Conservation (phyloP, 1,284 basidiomycete genomes). For the Malassezia brasiliensis region DNA sequence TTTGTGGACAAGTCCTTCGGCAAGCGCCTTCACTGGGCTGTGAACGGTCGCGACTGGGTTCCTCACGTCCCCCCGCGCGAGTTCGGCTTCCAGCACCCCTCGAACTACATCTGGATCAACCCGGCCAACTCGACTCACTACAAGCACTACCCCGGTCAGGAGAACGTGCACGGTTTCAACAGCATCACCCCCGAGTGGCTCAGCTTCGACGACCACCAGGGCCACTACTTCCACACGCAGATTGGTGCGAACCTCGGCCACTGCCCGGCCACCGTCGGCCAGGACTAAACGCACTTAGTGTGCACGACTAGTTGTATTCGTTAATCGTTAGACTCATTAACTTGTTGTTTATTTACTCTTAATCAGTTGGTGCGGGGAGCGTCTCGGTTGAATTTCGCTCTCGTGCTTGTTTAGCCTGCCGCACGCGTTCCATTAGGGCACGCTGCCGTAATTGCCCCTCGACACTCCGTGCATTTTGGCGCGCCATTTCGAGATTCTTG, state of each 20-base stretch:
- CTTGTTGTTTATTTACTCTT: no score
- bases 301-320: background rate
- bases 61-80: conserved; percentile 24
- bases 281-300: conserved; percentile 1
- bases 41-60: conserved; percentile 29
- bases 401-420: conserved; percentile 4
- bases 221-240: conserved; percentile 36
- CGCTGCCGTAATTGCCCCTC: conserved; percentile 12
- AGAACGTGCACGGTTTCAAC: conserved; percentile 33
- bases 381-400: background rate
- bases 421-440: conserved; percentile 8
- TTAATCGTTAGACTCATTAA: background rate
- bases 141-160: conserved; percentile 35
- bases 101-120: conserved; percentile 35
- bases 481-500: conserved; percentile 9
- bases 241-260: conserved; percentile 26
- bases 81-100: conserved; percentile 26
- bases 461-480: conserved; percentile 6
- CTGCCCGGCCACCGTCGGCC: conserved; percentile 21
- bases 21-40: conserved; percentile 26
- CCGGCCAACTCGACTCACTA: conserved; percentile 25
- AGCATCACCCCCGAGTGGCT: conserved; percentile 13
- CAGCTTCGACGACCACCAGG: conserved; percentile 28
- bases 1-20: conserved; percentile 26
- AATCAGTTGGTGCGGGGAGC: no score